Evolutionary conservation across 148 eudicot species (phyloP).

Genomic region (Amaranthus cruentus): DNA sequence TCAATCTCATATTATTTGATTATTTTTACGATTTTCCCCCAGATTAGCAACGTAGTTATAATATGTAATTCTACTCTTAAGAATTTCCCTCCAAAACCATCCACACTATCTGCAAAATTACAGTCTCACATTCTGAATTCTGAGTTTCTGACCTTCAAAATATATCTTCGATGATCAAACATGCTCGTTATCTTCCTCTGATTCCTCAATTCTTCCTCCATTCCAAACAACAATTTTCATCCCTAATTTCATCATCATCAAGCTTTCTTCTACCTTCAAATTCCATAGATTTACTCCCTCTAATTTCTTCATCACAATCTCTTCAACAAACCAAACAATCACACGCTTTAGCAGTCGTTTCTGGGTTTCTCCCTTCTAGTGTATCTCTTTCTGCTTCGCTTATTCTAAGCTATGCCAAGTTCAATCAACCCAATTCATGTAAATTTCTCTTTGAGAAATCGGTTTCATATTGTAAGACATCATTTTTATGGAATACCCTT

Average conservation of each 20-base stretch:
- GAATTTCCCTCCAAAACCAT: conserved; percentile 17
- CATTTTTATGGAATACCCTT: conserved; percentile 70
- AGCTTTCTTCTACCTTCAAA: conserved; percentile 4
- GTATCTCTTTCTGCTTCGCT: conserved; percentile 56
- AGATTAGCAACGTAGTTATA: neutral
- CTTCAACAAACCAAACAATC: conserved; percentile 47
- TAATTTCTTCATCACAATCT: conserved; percentile 38
- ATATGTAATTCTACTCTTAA: neutral
- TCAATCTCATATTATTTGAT: too few species aligned
- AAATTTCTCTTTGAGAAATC: conserved; percentile 33
- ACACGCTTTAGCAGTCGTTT: conserved; percentile 45
- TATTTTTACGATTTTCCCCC: neutral
- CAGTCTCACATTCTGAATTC: neutral
- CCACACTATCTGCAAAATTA: neutral
- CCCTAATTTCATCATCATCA: conserved; percentile 9
- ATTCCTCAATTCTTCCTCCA: conserved; percentile 16
- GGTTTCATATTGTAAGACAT: conserved; percentile 31
- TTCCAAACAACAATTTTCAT: conserved; percentile 6
- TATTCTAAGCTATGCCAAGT: conserved; percentile 45
- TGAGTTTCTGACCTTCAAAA: neutral
- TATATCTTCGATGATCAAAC: conserved; percentile 26
- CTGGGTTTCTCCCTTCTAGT: conserved; percentile 47
- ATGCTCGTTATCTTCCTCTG: conserved; percentile 24
- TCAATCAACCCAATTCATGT: conserved; percentile 20
- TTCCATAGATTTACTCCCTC: conserved; percentile 30